Base-by-base conservation (phyloP, 306 rosid species). In the Arachis hypogaea region DNA sequence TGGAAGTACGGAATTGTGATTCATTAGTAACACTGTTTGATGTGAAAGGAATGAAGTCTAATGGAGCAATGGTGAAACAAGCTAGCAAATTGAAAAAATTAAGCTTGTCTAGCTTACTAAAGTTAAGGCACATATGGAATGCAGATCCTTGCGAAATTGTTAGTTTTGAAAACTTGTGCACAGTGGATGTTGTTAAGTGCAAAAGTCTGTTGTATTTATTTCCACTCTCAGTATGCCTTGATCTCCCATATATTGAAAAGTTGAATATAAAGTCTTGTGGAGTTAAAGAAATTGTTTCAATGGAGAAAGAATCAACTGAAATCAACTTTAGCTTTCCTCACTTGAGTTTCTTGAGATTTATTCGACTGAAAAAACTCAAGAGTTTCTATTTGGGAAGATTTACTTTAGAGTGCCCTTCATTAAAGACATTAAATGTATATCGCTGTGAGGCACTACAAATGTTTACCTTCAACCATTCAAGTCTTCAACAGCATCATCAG, bases 1-100 rank as follows among this genome's bases (percentile, higher is more conserved):
- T 69, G 2, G 63, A 54, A 69, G 63, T 69, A 14, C 38, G 7
- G 16, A 16, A 69, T 16, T 69, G 73, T 69, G 73, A 69, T 54
- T 69, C 73, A 9, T 51, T 69, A 40, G 63, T 36, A 54, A 2
- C 63, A 1, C 6, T 69, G 18, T 69, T 69, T 54, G 73, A 59
- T 59, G 44, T 59, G 64, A 33, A 59, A 29, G 64, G 8, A 10
- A 59, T 11, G 43, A 59, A 59, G 2, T 33, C 64, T 33, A 11
- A 8, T 1, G 9, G 12, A 59, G 30, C 5, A 5, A 29, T 30
- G 16, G 11, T 11, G 38, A 59, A 30, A 10, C 64, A 59, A 59
- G 36, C 0, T 30, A 30, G 8, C 11, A n/a, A 11, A 30, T 5
- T 59, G 64, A 59, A 59, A 59, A 59, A 7, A 11, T 11, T 59